A percentile compares a stretch with the other conserved stretches of the same genome.
These are phyloP conservation scores for Phytophthora sp. DNA, from an alignment of 352 stramenopile species.

Conservation along the genomic window DNA sequence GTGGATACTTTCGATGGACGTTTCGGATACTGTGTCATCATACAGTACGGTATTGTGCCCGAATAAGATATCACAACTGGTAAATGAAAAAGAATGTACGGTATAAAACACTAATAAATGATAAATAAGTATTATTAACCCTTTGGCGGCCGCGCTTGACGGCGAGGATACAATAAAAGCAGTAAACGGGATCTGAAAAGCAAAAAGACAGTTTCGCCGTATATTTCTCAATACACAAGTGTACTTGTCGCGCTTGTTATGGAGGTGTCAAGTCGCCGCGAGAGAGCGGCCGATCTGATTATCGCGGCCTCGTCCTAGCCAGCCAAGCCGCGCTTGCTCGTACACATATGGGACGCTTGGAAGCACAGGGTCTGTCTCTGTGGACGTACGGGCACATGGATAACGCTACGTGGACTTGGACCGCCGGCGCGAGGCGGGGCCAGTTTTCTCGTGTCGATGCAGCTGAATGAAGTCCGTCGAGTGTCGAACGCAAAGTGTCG, in stretches of 20 bases:
- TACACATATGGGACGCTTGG: slow-evolving; percentile 18
- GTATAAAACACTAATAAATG: too few species aligned
- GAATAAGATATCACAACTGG: slow-evolving; percentile 22
- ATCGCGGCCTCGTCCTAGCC: slow-evolving; percentile 23
- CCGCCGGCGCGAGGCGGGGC: slow-evolving; percentile 3
- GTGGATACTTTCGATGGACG: slow-evolving; percentile 27
- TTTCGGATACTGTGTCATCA: too few species aligned
- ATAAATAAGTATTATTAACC: too few species aligned
- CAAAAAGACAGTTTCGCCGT: slow-evolving; percentile 28
- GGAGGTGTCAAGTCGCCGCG: slow-evolving; percentile 27
- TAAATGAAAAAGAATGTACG: too few species aligned
- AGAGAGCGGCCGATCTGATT: slow-evolving; percentile 30
- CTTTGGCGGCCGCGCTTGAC: neutral
- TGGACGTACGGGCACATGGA: slow-evolving; percentile 1
- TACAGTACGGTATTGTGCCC: too few species aligned
- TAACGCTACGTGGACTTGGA: slow-evolving; percentile 33
- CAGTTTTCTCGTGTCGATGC: slow-evolving; percentile 19
- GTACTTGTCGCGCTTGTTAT: slow-evolving; percentile 16
- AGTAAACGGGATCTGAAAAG: slow-evolving; percentile 8
- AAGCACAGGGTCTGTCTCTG: slow-evolving; percentile 30
- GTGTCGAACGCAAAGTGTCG: too few species aligned
- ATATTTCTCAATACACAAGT: slow-evolving; percentile 33
- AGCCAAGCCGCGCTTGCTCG: slow-evolving; percentile 13
- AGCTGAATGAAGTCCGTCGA: slow-evolving; percentile 2
- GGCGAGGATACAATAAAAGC: neutral